Conservation (phyloP, 1,284 basidiomycete species). For the Erythrobasidium hasegawianum region DNA sequence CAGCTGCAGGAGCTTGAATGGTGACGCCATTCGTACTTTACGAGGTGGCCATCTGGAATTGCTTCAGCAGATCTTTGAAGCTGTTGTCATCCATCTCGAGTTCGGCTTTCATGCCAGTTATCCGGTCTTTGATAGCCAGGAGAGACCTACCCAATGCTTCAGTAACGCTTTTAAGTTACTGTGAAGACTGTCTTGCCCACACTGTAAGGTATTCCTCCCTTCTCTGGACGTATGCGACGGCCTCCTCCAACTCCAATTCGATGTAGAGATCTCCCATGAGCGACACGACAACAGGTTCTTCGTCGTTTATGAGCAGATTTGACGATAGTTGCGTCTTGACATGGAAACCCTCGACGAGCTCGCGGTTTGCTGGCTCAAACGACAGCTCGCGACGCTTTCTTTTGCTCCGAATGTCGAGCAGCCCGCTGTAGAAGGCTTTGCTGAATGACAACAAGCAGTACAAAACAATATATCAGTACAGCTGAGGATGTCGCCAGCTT, state of each 20-base stretch:
- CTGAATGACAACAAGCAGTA: too few species aligned
- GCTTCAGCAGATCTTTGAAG: constrained; percentile 19
- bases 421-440: constrained; percentile 14
- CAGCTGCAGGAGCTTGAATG: too few species aligned
- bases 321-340: constrained; percentile 23
- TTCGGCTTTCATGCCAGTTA: constrained; percentile 22
- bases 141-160: not conserved
- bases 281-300: constrained; percentile 21
- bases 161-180: not conserved
- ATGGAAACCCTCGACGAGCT: constrained; percentile 25
- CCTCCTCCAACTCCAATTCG: constrained; percentile 28
- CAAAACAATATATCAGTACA: not conserved
- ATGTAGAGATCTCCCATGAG: constrained; percentile 18
- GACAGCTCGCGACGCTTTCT: constrained; percentile 7
- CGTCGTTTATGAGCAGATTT: constrained; percentile 1
- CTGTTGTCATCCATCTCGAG: constrained; percentile 23
- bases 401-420: constrained; percentile 20
- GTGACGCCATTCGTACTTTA: too few species aligned
- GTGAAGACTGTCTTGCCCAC: not conserved
- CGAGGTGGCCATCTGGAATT: not conserved
- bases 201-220: constrained; percentile 27
- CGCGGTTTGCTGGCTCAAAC: not conserved
- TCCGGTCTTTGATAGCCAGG: constrained; percentile 7
- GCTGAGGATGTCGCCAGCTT: not conserved
- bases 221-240: constrained; percentile 15